Conservation (phyloP, 2,329 filamentous ascomycete genomes). For the Penicillium sp. region DNA sequence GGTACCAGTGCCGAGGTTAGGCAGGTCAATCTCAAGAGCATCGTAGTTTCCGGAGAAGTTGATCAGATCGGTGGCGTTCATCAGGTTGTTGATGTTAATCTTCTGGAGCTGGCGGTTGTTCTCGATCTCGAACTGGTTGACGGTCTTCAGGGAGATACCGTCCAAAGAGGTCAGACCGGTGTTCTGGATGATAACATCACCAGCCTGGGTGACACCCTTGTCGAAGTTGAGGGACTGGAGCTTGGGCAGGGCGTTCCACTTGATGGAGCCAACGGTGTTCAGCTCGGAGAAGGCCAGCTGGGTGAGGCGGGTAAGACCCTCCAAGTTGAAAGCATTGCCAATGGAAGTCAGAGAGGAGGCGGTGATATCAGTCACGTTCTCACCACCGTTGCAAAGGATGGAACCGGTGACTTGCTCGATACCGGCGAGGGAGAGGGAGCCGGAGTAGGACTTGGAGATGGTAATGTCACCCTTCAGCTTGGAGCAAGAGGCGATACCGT, state of each 20-base stretch:
- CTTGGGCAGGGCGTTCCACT: constrained; percentile 70
- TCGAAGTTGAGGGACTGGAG: constrained; percentile 63
- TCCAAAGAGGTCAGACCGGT: constrained; percentile 77
- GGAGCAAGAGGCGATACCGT: constrained; percentile 67
- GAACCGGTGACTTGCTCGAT: constrained; percentile 61
- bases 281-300: constrained; percentile 69
- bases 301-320: constrained; percentile 68
- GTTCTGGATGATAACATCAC: constrained; percentile 75
- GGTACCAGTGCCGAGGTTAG: constrained; percentile 74
- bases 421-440: constrained; percentile 64
- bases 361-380: constrained; percentile 65
- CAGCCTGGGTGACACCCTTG: constrained; percentile 67
- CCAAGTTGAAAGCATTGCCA: constrained; percentile 68
- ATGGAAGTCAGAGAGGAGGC: constrained; percentile 66
- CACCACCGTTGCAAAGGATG: constrained; percentile 55
- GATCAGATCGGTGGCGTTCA: constrained; percentile 70
- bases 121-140: constrained; percentile 75
- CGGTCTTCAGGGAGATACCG: constrained; percentile 77
- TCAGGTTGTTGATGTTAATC: constrained; percentile 73
- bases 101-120: constrained; percentile 82
- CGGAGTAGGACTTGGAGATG: constrained; percentile 59
- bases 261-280: constrained; percentile 65
- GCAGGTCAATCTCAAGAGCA: constrained; percentile 70
- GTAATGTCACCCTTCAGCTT: constrained; percentile 69
- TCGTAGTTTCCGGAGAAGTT: constrained; percentile 79